phyloP scores from a whole-genome alignment of 2,329 filamentous ascomycete species.

The Trichoderma simmonsii region DNA sequence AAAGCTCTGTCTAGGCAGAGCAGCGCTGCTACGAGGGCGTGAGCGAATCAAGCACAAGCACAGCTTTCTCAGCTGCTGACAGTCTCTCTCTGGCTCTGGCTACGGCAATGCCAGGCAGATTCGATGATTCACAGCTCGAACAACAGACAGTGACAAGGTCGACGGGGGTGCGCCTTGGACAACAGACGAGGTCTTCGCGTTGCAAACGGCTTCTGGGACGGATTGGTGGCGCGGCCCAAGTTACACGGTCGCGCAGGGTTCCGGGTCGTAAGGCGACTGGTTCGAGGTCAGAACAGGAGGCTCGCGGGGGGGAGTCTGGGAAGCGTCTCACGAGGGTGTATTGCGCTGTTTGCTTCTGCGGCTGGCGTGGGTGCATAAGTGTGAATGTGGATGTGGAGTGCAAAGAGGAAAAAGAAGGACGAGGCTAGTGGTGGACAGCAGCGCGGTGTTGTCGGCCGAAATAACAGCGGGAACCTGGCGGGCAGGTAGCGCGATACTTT shows the following conservation, averaged over 20 bases:
- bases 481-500: constrained; percentile 14
- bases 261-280: constrained; percentile 13
- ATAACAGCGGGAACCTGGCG: constrained; percentile 18
- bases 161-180: constrained; percentile 5
- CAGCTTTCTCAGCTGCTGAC: neutral
- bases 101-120: neutral
- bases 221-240: constrained; percentile 18
- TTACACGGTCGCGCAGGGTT: constrained; percentile 19
- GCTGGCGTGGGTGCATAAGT: constrained; percentile 18
- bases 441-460: constrained; percentile 17
- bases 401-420: constrained; percentile 17
- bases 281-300: constrained; percentile 8
- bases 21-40: constrained; percentile 2
- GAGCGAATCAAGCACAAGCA: constrained; percentile 3
- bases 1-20: neutral
- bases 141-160: constrained; percentile 5
- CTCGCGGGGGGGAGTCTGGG: constrained; percentile 5
- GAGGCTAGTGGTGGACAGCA: constrained; percentile 19
- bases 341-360: constrained; percentile 15
- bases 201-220: constrained; percentile 16
- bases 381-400: constrained; percentile 16
- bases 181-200: constrained; percentile 12
- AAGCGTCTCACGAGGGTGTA: constrained; percentile 20
- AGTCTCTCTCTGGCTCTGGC: neutral
- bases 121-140: neutral